Percentiles rank a stretch among this genome's conserved stretches.
Conservation (phyloP, 768 basidiomycete species). For the Lactifluus subvellereus region DNA sequence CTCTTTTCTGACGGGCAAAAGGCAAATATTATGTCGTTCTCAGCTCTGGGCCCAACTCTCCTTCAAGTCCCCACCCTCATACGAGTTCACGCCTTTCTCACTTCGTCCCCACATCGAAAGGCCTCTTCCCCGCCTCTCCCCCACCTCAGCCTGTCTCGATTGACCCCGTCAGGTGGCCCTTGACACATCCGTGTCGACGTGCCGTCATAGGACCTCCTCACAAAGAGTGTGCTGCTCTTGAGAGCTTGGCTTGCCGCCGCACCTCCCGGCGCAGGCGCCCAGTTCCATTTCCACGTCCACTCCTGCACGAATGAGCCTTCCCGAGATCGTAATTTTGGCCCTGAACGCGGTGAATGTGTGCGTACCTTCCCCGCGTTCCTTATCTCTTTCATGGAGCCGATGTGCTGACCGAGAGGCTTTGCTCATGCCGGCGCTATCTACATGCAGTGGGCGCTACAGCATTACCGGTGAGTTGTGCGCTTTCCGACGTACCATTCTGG, state of each 20-base stretch:
- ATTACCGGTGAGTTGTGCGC: not conserved
- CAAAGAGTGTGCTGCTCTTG: not conserved
- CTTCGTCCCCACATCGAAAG: too few species aligned
- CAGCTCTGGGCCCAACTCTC: too few species aligned
- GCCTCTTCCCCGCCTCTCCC: not conserved
- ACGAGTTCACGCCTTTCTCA: too few species aligned
- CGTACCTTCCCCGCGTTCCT: not conserved
- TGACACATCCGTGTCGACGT: too few species aligned
- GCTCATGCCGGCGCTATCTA: not conserved
- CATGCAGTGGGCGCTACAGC: conserved; percentile 19
- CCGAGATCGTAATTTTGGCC: not conserved
- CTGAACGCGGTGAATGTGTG: not conserved
- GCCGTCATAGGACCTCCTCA: not conserved
- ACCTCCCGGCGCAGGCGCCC: not conserved
- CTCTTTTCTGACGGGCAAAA: too few species aligned
- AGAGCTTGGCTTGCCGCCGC: not conserved
- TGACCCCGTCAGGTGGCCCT: too few species aligned
- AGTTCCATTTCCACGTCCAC: not conserved
- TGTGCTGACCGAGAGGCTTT: not conserved
- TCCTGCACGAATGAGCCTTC: not conserved
- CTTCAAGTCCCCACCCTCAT: too few species aligned
- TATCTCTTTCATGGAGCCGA: not conserved
- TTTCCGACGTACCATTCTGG: not conserved
- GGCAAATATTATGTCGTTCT: too few species aligned
- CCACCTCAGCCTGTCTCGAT: too few species aligned